Conservation (phyloP, 257 asterid species). For the Petunia axillaris region DNA sequence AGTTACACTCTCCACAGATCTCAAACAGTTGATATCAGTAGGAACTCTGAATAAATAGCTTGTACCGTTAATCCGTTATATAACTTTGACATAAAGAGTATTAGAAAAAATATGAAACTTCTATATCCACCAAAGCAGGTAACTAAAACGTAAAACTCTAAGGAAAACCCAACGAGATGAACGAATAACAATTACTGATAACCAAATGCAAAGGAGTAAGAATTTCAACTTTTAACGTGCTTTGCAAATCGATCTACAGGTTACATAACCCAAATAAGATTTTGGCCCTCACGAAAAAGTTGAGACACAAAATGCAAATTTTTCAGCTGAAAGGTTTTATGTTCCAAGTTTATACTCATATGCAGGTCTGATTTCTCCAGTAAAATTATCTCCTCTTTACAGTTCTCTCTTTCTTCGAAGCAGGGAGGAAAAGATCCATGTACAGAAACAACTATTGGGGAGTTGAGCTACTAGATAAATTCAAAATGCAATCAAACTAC, state of each 20-base stretch:
- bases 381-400: not conserved
- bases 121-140: not conserved
- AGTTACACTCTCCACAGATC: conserved; percentile 68
- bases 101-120: conserved; percentile 1
- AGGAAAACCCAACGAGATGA: conserved; percentile 1
- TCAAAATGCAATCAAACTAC: not conserved
- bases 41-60: conserved; percentile 57
- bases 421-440: conserved; percentile 21
- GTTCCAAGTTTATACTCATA: not conserved
- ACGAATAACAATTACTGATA: not conserved
- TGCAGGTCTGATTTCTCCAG: conserved; percentile 15
- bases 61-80: not conserved
- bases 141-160: not conserved
- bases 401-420: not conserved
- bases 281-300: not conserved
- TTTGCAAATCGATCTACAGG: not conserved
- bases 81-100: not conserved
- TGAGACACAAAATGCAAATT: not conserved
- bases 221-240: conserved; percentile 8
- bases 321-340: conserved; percentile 11
- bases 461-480: conserved; percentile 2
- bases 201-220: not conserved
- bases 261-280: not conserved
- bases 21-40: conserved; percentile 71
- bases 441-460: not conserved